These are phyloP conservation scores for Sarcodon sp. DNA, from an alignment of 768 basidiomycete species.

Conservation along the genomic window DNA sequence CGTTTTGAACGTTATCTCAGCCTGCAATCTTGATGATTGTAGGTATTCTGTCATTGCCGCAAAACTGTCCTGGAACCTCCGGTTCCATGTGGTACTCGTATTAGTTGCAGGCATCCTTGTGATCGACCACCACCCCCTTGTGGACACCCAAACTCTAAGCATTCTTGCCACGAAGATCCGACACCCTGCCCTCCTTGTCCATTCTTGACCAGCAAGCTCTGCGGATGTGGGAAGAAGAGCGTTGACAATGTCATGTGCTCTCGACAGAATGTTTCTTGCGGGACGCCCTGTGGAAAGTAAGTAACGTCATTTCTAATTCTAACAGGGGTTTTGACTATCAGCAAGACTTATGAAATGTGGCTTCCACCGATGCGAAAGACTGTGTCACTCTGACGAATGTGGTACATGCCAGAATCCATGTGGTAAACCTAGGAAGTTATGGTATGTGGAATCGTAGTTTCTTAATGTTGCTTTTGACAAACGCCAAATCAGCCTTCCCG, in stretches of 20 bases:
- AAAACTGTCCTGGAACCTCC: constrained; percentile 84
- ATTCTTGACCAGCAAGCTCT: constrained; percentile 62
- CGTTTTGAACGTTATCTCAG: neutral
- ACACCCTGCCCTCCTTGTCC: constrained; percentile 77
- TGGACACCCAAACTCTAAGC: constrained; percentile 68
- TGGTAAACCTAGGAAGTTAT: constrained; percentile 77
- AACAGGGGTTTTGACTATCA: neutral
- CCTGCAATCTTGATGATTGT: neutral
- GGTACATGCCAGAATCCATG: constrained; percentile 67
- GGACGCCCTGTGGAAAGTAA: constrained; percentile 65
- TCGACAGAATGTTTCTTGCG: constrained; percentile 79
- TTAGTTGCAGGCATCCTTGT: constrained; percentile 77
- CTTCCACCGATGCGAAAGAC: constrained; percentile 74
- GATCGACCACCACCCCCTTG: constrained; percentile 56
- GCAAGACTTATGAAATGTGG: constrained; percentile 65
- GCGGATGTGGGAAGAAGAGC: constrained; percentile 81
- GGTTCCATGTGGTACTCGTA: constrained; percentile 72
- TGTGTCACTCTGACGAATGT: constrained; percentile 78
- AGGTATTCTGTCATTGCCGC: constrained; percentile 76
- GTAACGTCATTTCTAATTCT: constrained; percentile 11
- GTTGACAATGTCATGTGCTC: constrained; percentile 79
- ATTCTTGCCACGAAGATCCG: constrained; percentile 72
- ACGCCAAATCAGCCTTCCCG: constrained; percentile 37
- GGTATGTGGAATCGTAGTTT: constrained; percentile 30
- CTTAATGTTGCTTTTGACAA: neutral